Evolutionary conservation across 1,139 yeast species (phyloP), one percentile per base, ranked within the genome.

Genomic region (Pichia sp.): DNA sequence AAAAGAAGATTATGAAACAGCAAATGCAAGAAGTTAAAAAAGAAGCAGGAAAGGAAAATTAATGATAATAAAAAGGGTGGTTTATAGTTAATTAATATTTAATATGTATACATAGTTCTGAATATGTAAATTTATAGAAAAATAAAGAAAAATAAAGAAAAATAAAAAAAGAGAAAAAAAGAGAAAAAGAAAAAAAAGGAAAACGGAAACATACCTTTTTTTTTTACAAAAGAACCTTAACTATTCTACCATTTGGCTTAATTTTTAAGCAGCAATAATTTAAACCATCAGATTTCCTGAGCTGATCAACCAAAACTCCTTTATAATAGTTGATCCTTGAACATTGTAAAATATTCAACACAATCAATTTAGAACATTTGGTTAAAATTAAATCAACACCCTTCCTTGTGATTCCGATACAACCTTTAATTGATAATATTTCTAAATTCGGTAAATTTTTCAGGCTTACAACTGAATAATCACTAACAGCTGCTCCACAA

Each of bases 401-500:
- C 11, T 85, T 82, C 57, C 86, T 70, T 0, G 92, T 84, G 3
- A 83, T 89, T 53, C 90, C 70, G 13, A 82, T 73, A 64, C 94
- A 85, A 1, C 92, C 92, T 42, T 79, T 79, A 26, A 84, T 68
- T 3, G 70, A 67, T 48, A 85, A 67, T 25, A 66, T 63, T 48
- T 74, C 73, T 50, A 85, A 66, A 37, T 69, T 62, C 49, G 77
- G 80, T 41, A 81, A 65, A 25, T 59, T 47, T 1, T 86, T 79
- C n/a, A 85, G 71, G 1, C 83, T 76, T 29, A 79, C 72, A 42
- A 84, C 63, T 0, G 87, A 79, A 23, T 82, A 73, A 59, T 85
- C 92, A 59, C 87, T 80, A 5, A 85, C 88, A 0, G 92, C 90
- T 43, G 85, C 77, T 2, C 92, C 92, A 65, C 92, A 85, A 59